Evolutionary conservation across 345 rosid genomes (phyloP), one percentile per base, ranked within the genome.

Genomic region (Firmiana major): DNA sequence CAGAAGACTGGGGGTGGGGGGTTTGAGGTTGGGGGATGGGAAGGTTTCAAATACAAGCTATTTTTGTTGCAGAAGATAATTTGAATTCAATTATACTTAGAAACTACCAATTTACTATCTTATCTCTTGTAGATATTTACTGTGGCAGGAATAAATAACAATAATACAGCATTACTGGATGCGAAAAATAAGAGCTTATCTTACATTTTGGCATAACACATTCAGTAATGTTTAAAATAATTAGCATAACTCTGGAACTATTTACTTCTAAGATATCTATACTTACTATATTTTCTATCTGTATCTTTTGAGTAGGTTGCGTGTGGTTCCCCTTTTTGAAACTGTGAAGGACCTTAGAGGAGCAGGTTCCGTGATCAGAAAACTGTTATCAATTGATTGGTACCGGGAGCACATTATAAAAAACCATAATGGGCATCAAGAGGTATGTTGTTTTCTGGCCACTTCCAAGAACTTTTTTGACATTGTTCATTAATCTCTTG

Each of bases 301-400:
- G 2, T 12, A 57, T 68, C 66, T 69, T 74, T 85, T 78, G 49
- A 74, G 77, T 77, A 95, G 99, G 89, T 75, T 96, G 36, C 88
- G 99, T 71, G 99, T 96, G 67, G 99, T 93, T 84, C 98, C 99
- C 45, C 86, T 96, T 68, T 93, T 96, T 80, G 99, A 93, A 80
- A 93, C 98, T 71, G 99, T 90, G 79, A 92, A 87, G 82, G 98
- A 95, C 66, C 85, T 96, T 60, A 85, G 98, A 84, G 93, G 81
- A 71, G 99, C 99, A 74, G 99, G 99, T 77, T 81, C 84, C 2
- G 97, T 91, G 72, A 96, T 96, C 75, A 89, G 92, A 80, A 90
- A 91, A 79, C 78, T 93, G 73, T 85, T 93, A 71, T 96, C 98
- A 53, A 96, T 92, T 69, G 98, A 96, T 77, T 96, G 99, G 99